phyloP scores from a whole-genome alignment of 2,329 filamentous ascomycete species.

The Lasiodiplodia sp. region DNA sequence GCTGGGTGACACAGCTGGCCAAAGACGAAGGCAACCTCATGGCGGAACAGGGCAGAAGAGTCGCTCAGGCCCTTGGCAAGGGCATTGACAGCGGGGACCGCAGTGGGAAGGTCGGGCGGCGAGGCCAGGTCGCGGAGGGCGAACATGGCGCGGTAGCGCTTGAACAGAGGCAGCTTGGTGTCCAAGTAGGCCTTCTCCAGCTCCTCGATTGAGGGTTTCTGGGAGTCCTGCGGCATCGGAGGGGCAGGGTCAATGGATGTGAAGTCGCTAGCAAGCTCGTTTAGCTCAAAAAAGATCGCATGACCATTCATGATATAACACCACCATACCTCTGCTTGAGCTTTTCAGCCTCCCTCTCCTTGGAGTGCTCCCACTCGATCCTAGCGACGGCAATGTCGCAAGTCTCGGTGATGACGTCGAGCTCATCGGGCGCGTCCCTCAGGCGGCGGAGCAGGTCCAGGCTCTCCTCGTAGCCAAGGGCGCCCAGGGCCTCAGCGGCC shows the following conservation, averaged over 20 bases:
- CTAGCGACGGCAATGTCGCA: slow-evolving; percentile 96
- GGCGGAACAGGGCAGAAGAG: slow-evolving; percentile 89
- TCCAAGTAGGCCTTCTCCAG: slow-evolving; percentile 82
- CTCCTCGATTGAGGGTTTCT: slow-evolving; percentile 71
- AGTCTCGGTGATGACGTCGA: slow-evolving; percentile 86
- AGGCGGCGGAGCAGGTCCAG: slow-evolving; percentile 76
- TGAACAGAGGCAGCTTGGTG: slow-evolving; percentile 79
- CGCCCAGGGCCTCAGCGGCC: slow-evolving; percentile 92
- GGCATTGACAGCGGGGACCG: slow-evolving; percentile 83
- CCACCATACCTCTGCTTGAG: slow-evolving; percentile 76
- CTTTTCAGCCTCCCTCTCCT: slow-evolving; percentile 72
- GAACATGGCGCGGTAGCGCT: slow-evolving; percentile 98
- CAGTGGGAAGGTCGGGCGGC: slow-evolving; percentile 88
- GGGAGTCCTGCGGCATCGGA: slow-evolving; percentile 74
- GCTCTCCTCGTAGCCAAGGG: slow-evolving; percentile 77
- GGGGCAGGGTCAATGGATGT: slow-evolving; percentile 95
- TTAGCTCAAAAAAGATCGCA: slow-evolving; percentile 9
- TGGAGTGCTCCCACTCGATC: slow-evolving; percentile 84
- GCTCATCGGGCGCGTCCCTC: slow-evolving; percentile 77
- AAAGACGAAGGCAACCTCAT: slow-evolving; percentile 98
- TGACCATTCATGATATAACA: not conserved
- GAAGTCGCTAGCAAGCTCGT: slow-evolving; percentile 74
- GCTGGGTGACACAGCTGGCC: slow-evolving; percentile 95
- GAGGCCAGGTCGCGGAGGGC: slow-evolving; percentile 93
- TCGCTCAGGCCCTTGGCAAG: slow-evolving; percentile 87